Evolutionary conservation across 2,329 filamentous ascomycete genomes (phyloP).

Genomic region (Myriosclerotinia duriaeana): DNA sequence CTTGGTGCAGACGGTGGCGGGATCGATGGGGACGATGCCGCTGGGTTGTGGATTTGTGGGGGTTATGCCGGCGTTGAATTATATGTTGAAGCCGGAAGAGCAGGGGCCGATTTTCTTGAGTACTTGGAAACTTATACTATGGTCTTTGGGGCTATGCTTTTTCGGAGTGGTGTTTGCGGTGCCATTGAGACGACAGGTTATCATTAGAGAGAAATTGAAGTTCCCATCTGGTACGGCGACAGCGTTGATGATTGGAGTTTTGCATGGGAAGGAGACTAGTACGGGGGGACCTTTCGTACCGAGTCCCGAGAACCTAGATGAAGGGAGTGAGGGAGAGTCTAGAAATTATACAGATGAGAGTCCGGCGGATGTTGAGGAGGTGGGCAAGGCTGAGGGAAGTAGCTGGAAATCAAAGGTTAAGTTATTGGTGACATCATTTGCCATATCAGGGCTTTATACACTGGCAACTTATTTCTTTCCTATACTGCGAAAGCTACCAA

Average conservation of each 20-base stretch:
- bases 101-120: conserved; percentile 72
- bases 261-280: conserved; percentile 65
- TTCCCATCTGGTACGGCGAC: conserved; percentile 97
- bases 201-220: conserved; percentile 86
- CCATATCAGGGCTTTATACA: conserved; percentile 65
- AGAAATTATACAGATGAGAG: conserved; percentile 22
- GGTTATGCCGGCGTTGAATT: conserved; percentile 90
- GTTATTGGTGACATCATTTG: conserved; percentile 55
- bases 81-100: conserved; percentile 74
- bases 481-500: conserved; percentile 76
- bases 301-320: conserved; percentile 11
- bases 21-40: conserved; percentile 94
- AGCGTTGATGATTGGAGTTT: conserved; percentile 84
- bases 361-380: conserved; percentile 33
- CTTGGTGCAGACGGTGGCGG: conserved; percentile 91
- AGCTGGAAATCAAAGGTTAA: conserved; percentile 41
- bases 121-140: conserved; percentile 77
- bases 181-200: conserved; percentile 84
- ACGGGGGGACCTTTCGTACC: conserved; percentile 24
- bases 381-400: conserved; percentile 31
- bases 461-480: conserved; percentile 89
- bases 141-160: conserved; percentile 90
- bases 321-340: neutral
- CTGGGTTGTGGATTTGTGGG: conserved; percentile 94
- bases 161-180: conserved; percentile 98